A percentile compares a stretch with the other conserved stretches of the same genome.
These are phyloP conservation scores for Blastomyces silverae DNA, from an alignment of 2,329 filamentous ascomycete genomes.

Conservation along the genomic window DNA sequence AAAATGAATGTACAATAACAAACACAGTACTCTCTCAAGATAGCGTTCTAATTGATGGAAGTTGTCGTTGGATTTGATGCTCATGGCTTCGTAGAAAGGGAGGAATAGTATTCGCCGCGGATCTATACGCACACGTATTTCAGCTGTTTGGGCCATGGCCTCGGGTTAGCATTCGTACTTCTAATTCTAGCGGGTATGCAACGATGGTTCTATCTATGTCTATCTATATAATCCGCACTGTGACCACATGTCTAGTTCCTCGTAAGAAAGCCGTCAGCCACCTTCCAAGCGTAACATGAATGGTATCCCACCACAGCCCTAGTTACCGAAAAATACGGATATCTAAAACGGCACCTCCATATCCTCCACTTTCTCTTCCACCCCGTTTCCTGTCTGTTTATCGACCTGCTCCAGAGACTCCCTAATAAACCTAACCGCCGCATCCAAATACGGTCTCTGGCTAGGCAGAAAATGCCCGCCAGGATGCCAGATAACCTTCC, in stretches of 20 bases:
- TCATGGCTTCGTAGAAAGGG: background rate
- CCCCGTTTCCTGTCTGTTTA: slow-evolving; percentile 22
- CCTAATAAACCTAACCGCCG: slow-evolving; percentile 64
- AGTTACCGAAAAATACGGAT: background rate
- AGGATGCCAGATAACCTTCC: slow-evolving; percentile 62
- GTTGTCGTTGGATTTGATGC: background rate
- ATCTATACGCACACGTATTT: background rate
- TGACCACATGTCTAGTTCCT: background rate
- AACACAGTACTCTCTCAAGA: slow-evolving; percentile 5
- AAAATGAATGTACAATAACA: slow-evolving; percentile 12
- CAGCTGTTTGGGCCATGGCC: background rate
- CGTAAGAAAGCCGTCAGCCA: background rate
- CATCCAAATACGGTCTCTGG: slow-evolving; percentile 71
- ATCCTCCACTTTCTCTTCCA: slow-evolving; percentile 56
- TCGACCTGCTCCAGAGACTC: slow-evolving; percentile 42
- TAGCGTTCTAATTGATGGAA: slow-evolving; percentile 1
- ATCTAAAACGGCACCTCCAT: slow-evolving; percentile 61
- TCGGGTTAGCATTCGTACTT: background rate
- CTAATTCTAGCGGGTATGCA: slow-evolving; percentile 4
- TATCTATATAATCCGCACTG: background rate
- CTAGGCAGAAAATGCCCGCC: slow-evolving; percentile 87
- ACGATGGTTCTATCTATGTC: background rate
- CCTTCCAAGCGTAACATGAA: background rate
- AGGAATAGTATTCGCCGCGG: background rate
- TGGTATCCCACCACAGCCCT: background rate